Conservation (phyloP, 148 eudicot genomes). For the Cornus suecica region DNA sequence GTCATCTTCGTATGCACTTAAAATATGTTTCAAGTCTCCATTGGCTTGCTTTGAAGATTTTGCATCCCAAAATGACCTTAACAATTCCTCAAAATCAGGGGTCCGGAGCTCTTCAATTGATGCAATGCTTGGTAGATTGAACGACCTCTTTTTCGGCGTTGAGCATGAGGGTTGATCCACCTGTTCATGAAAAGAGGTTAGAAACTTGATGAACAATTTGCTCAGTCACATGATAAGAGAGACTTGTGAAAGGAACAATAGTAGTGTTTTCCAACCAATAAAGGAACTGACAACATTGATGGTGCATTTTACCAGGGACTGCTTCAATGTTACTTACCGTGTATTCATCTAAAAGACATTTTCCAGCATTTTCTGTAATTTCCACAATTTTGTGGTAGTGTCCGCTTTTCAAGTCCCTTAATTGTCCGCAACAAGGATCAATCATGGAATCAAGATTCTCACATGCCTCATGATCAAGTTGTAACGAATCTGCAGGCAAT, state of each 20-base stretch:
- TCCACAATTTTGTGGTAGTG: constrained; percentile 80
- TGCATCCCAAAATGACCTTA: constrained; percentile 74
- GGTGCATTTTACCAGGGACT: not conserved
- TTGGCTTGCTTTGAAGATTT: constrained; percentile 75
- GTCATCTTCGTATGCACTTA: constrained; percentile 43
- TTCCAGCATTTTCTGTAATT: constrained; percentile 86
- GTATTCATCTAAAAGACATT: constrained; percentile 76
- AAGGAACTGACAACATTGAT: not conserved
- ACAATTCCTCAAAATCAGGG: constrained; percentile 78
- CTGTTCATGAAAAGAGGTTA: constrained; percentile 29
- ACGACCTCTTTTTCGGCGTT: constrained; percentile 77
- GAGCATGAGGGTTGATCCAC: constrained; percentile 97
- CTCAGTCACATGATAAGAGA: too few relatives aligned
- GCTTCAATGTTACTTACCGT: constrained; percentile 43
- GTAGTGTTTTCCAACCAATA: not conserved
- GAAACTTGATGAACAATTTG: not conserved
- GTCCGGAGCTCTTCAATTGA: constrained; percentile 94
- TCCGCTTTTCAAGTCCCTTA: constrained; percentile 78
- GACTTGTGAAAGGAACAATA: not conserved
- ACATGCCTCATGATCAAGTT: constrained; percentile 82
- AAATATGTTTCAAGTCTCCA: constrained; percentile 65
- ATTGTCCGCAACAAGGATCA: constrained; percentile 83
- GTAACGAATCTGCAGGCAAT: constrained; percentile 65
- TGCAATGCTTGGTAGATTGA: constrained; percentile 65
- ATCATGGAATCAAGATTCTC: constrained; percentile 80